A percentile compares a stretch with the other conserved stretches of the same genome.
Conservation (phyloP, 257 asterid genomes). For the Rhazya stricta region DNA sequence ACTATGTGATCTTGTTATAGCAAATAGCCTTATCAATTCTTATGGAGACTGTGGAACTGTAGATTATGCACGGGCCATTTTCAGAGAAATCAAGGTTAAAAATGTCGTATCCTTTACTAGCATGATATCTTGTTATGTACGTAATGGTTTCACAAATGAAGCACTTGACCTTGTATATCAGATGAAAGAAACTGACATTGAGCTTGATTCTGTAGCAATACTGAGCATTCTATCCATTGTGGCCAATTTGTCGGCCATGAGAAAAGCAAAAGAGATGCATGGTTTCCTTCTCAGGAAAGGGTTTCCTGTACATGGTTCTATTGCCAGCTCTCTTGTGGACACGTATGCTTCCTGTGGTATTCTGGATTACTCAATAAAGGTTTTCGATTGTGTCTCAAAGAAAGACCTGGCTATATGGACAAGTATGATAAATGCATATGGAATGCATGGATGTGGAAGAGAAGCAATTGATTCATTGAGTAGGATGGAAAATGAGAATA, state of each 20-base stretch:
- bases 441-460: conserved; percentile 73
- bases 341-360: conserved; percentile 77
- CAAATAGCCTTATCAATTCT: conserved; percentile 50
- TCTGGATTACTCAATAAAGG: conserved; percentile 44
- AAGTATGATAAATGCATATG: conserved; percentile 72
- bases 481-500: conserved; percentile 44
- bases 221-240: conserved; percentile 56
- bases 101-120: conserved; percentile 71
- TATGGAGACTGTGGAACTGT: conserved; percentile 65
- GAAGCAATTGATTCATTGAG: conserved; percentile 42
- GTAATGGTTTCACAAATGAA: conserved; percentile 56
- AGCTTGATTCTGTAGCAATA: conserved; percentile 58
- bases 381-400: conserved; percentile 34
- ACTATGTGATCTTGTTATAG: conserved; percentile 37
- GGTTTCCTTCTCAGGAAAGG: conserved; percentile 54
- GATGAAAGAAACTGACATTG: conserved; percentile 47
- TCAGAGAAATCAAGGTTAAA: conserved; percentile 37
- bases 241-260: conserved; percentile 51
- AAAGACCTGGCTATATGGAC: conserved; percentile 61
- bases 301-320: conserved; percentile 39
- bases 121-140: conserved; percentile 63
- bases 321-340: conserved; percentile 67
- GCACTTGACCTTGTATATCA: conserved; percentile 54
- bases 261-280: conserved; percentile 79
- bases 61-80: conserved; percentile 40